Base-by-base conservation (phyloP, 306 rosid genomes). In the Cicer cuneatum region DNA sequence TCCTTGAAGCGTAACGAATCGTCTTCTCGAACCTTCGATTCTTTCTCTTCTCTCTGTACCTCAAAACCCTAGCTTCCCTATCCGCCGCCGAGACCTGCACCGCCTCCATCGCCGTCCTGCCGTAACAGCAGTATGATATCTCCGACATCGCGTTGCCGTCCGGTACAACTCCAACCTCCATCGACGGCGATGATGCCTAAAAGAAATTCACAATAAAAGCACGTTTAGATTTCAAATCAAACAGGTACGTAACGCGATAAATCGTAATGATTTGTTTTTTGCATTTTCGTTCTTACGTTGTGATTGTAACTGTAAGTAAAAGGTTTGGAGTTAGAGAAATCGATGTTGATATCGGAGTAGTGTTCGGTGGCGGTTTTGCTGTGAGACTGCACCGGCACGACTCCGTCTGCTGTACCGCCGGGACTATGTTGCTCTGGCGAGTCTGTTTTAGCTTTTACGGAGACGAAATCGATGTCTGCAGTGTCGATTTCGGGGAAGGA, bases 41-140 rank as follows among this genome's bases (percentile, higher is more conserved):
- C 99, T 94, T 94, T 83, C 99, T 89, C 89, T 94, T 94, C 90
- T 94, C 97, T 51, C 93, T 87, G 87, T 94, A 94, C 90, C 99
- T 90, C 85, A 94, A 69, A 59, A 94, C 99, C 82, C 93, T 88
- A 24, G 99, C 99, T 75, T 88, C 97, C 57, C 99, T 80, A 42
- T 92, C 99, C 7, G 93, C 99, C 51, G 96, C 79, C 39, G 74
- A 13, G 18, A 70, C 7, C 43, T 38, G 63, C 38, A 70, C 63
- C 63, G 47, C 39, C 63, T 10, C 39, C 71, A 29, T n/a, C 58
- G 42, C 58, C 13, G 63, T n/a, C 69, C 65, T 14, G 73, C 57
- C 39, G 67, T 68, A 39, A 74, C 74, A 87, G 14, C 72, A 71
- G 84, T 89, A 82, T 5, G 94, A 87, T 8, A 85, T 75, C 19